Evolutionary conservation across 139 green algal genomes (phyloP).

Genomic region (Closterium sp.): DNA sequence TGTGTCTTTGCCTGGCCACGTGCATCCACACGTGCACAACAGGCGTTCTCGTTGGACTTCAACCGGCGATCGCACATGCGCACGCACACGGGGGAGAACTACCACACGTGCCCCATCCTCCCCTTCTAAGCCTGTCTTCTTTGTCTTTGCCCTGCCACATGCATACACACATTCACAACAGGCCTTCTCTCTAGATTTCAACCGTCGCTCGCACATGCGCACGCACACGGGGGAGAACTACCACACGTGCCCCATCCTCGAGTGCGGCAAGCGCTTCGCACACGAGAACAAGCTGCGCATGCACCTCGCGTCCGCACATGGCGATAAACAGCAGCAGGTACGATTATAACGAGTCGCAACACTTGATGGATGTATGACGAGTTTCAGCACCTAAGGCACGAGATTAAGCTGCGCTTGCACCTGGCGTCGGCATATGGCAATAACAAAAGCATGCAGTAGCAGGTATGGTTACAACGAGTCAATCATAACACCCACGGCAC

Average conservation of each 20-base stretch:
- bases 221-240: conserved; percentile 58
- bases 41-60: conserved; percentile 60
- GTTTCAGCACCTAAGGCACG: conserved; percentile 41
- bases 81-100: conserved; percentile 54
- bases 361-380: conserved; percentile 23
- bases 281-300: conserved; percentile 52
- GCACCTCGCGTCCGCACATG: conserved; percentile 28
- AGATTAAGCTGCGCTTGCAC: conserved; percentile 49
- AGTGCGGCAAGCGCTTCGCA: conserved; percentile 50
- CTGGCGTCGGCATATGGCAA: conserved; percentile 6
- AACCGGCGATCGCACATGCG: conserved; percentile 55
- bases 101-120: background rate
- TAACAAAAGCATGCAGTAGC: background rate
- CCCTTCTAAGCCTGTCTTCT: background rate
- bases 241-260: conserved; percentile 43
- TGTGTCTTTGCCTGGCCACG: too few species aligned
- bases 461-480: too few species aligned
- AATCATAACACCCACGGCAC: conserved; percentile 44
- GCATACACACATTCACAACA: background rate
- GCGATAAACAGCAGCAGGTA: background rate
- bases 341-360: conserved; percentile 1
- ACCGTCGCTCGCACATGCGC: conserved; percentile 54
- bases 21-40: too few species aligned
- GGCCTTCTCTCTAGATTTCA: conserved; percentile 61
- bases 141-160: background rate